These are phyloP conservation scores for Xylariaceae sp. DNA, from an alignment of 2,329 filamentous ascomycete species.

Conservation along the genomic window DNA sequence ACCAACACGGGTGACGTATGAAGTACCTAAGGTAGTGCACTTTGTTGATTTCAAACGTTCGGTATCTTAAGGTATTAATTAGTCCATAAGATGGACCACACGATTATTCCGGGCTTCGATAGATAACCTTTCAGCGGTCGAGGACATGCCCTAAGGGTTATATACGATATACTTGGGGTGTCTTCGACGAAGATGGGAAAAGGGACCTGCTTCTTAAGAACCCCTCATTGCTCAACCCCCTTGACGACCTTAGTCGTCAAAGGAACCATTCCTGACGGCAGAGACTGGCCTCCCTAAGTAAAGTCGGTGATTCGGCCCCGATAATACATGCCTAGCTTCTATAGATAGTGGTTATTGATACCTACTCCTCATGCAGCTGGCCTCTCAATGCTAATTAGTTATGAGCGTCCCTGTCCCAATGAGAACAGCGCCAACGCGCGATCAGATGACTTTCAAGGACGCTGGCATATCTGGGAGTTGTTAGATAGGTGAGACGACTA, in stretches of 20 bases:
- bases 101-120: conserved; percentile 40
- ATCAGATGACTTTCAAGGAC: conserved; percentile 32
- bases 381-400: conserved; percentile 34
- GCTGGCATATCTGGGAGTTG: conserved; percentile 24
- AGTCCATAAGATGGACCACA: conserved; percentile 16
- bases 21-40: no score
- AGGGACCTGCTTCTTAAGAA: conserved; percentile 44
- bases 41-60: no score
- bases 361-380: conserved; percentile 31
- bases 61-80: no score
- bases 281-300: conserved; percentile 47
- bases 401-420: conserved; percentile 34
- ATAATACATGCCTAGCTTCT: background rate
- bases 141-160: conserved; percentile 39
- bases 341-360: background rate
- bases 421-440: conserved; percentile 35
- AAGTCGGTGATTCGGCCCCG: conserved; percentile 35
- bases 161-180: conserved; percentile 47
- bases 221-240: conserved; percentile 40
- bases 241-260: conserved; percentile 43
- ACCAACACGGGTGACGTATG: conserved; percentile 19
- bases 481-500: conserved; percentile 42
- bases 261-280: conserved; percentile 38
- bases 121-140: conserved; percentile 37
- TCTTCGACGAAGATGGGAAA: conserved; percentile 45